Percentiles rank a stretch among this genome's conserved stretches.
Conservation (phyloP, 768 basidiomycete species). For the Cyclocybe aegerita region DNA sequence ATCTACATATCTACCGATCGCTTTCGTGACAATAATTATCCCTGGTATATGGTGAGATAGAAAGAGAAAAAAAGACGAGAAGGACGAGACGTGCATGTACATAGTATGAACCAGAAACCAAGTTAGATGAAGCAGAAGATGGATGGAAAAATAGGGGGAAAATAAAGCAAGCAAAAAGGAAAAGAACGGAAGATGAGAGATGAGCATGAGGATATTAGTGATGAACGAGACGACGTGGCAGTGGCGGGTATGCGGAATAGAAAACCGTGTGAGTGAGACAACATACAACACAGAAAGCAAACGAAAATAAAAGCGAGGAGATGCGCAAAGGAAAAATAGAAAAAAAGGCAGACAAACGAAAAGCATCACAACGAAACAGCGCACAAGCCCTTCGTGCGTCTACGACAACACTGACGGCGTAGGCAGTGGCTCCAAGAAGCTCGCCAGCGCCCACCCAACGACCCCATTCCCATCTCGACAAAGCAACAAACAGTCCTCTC, state of each 20-base stretch:
- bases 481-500: constrained; percentile 77
- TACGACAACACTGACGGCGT: neutral
- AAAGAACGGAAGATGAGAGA: neutral
- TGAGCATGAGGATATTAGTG: neutral
- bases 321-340: neutral
- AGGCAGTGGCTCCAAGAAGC: constrained; percentile 65
- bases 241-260: neutral
- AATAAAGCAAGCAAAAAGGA: neutral
- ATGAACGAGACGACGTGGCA: neutral
- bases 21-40: too few relatives aligned
- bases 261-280: neutral
- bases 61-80: too few relatives aligned
- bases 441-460: constrained; percentile 81
- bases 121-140: neutral
- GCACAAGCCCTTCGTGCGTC: constrained; percentile 1
- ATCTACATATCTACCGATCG: too few relatives aligned
- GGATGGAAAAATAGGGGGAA: neutral
- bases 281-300: constrained; percentile 1
- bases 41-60: too few relatives aligned
- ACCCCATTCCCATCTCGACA: constrained; percentile 55
- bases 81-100: too few relatives aligned
- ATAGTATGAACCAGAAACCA: too few relatives aligned
- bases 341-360: constrained; percentile 1
- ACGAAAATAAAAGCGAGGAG: neutral
- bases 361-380: constrained; percentile 3